Conservation (phyloP, 192 early-diverging fungal species). For the Coemansia pectinata region DNA sequence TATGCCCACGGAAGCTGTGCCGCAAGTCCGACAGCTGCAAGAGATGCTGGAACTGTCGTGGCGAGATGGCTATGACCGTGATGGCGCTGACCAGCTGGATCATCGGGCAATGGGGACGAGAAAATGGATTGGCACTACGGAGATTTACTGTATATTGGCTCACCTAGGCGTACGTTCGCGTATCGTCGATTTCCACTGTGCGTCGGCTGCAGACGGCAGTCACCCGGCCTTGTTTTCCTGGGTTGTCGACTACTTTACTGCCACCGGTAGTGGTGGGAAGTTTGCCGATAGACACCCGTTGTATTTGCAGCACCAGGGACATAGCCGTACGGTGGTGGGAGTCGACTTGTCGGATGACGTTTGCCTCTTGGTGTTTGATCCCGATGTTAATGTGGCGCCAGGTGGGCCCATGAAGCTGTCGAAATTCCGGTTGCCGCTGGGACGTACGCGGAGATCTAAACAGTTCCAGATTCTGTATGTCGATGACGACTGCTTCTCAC, state of each 20-base stretch:
- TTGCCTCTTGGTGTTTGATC: constrained; percentile 67
- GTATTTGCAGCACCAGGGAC: constrained; percentile 73
- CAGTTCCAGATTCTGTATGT: constrained; percentile 44
- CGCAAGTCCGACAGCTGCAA: constrained; percentile 55
- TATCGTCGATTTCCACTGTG: constrained; percentile 67
- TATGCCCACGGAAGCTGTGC: constrained; percentile 9
- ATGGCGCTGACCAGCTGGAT: constrained; percentile 59
- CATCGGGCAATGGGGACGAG: constrained; percentile 57
- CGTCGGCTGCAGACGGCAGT: constrained; percentile 56
- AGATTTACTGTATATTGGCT: constrained; percentile 62
- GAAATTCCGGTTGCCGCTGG: constrained; percentile 4
- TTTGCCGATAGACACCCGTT: constrained; percentile 62
- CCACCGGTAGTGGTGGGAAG: constrained; percentile 15
- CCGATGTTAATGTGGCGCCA: constrained; percentile 26
- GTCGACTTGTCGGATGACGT: constrained; percentile 54
- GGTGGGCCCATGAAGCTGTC: not conserved
- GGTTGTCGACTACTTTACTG: constrained; percentile 62
- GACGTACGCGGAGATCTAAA: constrained; percentile 1
- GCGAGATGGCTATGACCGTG: constrained; percentile 61
- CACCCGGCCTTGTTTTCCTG: constrained; percentile 61
- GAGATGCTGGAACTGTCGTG: constrained; percentile 59
- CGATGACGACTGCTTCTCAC: not conserved
- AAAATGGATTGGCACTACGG: constrained; percentile 76
- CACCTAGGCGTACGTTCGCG: constrained; percentile 58
- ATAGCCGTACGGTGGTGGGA: constrained; percentile 67